A percentile compares a stretch with the other conserved stretches of the same genome.
These are phyloP conservation scores for Apiotrichum porosum DNA, from an alignment of 1,284 basidiomycete genomes.

Conservation along the genomic window DNA sequence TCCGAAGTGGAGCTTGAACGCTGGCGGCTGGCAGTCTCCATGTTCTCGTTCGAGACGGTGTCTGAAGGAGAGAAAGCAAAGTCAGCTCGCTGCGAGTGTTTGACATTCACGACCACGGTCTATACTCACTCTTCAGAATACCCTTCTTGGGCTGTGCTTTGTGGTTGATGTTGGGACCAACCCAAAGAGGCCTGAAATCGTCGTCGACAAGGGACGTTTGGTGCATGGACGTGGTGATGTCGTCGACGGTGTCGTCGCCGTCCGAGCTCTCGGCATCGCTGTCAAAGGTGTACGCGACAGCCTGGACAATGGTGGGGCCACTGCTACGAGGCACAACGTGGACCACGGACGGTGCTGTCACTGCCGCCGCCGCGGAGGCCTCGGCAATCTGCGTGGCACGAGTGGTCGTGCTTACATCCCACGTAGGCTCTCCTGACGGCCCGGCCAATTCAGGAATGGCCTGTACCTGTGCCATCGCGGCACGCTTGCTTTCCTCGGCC, in stretches of 20 bases:
- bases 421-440: slow-evolving; percentile 50
- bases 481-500: slow-evolving; percentile 15
- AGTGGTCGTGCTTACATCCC: slow-evolving; percentile 74
- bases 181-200: slow-evolving; percentile 59
- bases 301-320: slow-evolving; percentile 30
- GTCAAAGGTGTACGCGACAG: slow-evolving; percentile 54
- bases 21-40: slow-evolving; percentile 49
- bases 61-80: too few species aligned
- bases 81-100: too few species aligned
- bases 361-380: neutral
- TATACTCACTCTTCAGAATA: slow-evolving; percentile 77
- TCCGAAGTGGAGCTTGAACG: slow-evolving; percentile 71
- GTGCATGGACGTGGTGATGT: slow-evolving; percentile 47
- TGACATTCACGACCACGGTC: slow-evolving; percentile 11
- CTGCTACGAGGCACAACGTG: slow-evolving; percentile 6
- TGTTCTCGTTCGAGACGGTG: slow-evolving; percentile 50
- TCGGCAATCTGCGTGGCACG: slow-evolving; percentile 29
- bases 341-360: slow-evolving; percentile 4
- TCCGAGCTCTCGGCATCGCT: slow-evolving; percentile 55
- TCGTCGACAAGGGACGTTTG: slow-evolving; percentile 15
- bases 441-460: slow-evolving; percentile 6
- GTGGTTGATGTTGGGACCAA: slow-evolving; percentile 63
- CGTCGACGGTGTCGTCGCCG: slow-evolving; percentile 55
- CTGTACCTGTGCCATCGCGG: slow-evolving; percentile 1
- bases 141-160: slow-evolving; percentile 67